Conservation (phyloP, 306 rosid species). For the Calophaca sinica region DNA sequence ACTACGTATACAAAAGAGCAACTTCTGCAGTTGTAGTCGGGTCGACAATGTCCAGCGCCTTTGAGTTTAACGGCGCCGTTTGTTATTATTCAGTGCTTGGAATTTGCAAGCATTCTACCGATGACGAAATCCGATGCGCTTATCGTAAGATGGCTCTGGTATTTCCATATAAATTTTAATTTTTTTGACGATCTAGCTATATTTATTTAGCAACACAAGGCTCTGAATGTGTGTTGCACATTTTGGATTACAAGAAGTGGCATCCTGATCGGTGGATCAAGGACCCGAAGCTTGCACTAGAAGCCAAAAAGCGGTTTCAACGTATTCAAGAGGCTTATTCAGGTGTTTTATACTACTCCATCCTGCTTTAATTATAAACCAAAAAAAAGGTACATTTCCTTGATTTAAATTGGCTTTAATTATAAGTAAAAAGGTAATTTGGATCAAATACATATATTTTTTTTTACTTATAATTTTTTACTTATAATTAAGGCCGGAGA, state of each 20-base stretch:
- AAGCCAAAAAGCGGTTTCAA: constrained; percentile 54
- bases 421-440: no score
- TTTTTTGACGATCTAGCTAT: no score
- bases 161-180: not conserved
- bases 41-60: constrained; percentile 18
- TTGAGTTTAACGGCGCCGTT: constrained; percentile 30
- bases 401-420: no score
- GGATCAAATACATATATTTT: no score
- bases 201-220: not conserved
- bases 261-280: constrained; percentile 54
- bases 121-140: constrained; percentile 47
- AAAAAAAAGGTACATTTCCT: no score
- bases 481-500: no score
- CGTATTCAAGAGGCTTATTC: constrained; percentile 59
- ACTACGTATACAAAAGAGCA: not conserved
- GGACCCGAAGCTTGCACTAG: constrained; percentile 45
- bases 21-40: not conserved
- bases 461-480: no score
- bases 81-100: constrained; percentile 48
- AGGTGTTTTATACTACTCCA: constrained; percentile 36
- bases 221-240: constrained; percentile 7
- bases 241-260: constrained; percentile 45
- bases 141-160: constrained; percentile 52
- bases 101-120: constrained; percentile 34
- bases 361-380: no score